Evolutionary conservation across 495 filamentous ascomycete genomes (phyloP), one percentile per base, ranked within the genome.

Genomic region (Xylaria intraflava): DNA sequence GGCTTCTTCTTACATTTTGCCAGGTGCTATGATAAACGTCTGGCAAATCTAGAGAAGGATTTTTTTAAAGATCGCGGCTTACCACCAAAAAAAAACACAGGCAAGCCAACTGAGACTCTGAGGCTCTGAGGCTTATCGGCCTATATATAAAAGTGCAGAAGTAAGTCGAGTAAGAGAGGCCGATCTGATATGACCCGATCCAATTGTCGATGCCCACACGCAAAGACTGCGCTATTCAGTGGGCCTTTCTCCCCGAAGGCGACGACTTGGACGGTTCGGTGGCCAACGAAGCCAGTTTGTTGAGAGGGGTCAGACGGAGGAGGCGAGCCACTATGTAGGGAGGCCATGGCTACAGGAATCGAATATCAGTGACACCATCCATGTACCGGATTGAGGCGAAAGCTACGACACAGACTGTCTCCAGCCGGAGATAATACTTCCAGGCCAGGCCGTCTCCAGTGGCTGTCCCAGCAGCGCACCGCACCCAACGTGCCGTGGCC

Each of bases 281-380:
- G 47, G 20, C 52, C 36, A 26, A 33, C 51, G 20, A 42, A 42
- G 31, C 51, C 52, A 30, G 31, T 43, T 45, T 42, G 52, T 38
- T 29, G 52, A 33, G 44, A 48, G 51, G 38, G 24, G n/a, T n/a
- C n/a, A n/a, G n/a, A n/a, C n/a, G n/a, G n/a, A n/a, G n/a, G n/a
- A n/a, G n/a, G n/a, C n/a, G n/a, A n/a, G n/a, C n/a, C 1, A 3
- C n/a, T 8, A 55, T 14, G 27, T 29, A 29, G 27, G 9, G 9
- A 9, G 27, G 27, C 4, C 4, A 29, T 29, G 35, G 35, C 2
- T 38, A 17, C 1, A 16, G 2, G 16, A 19, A 38, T 19, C n/a
- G n/a, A 51, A 51, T 42, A 51, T 38, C 48, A 20, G 14, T 5
- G 16, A 19, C 9, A n/a, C 2, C 23, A n/a, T 35, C 23, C 16